Base-by-base conservation (phyloP, 1,284 basidiomycete genomes). In the Porogramme epimiltina region DNA sequence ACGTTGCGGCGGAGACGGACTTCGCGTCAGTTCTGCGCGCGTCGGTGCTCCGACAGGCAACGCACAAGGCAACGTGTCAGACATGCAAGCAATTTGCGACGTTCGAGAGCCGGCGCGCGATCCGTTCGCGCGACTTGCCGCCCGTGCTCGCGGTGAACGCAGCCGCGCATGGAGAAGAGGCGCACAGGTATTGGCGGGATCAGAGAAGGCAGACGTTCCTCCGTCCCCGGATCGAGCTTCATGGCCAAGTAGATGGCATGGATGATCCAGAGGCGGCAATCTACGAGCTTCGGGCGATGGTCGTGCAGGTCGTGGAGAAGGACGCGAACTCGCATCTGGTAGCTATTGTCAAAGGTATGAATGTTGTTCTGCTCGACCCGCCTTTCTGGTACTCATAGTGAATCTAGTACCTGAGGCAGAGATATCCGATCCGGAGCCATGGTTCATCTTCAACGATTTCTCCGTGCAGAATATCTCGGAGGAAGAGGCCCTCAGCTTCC, bases 361-460 rank as follows among this genome's bases (percentile, higher is more conserved):
- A 18, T 10, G 0, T 9, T 25, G 8, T 4, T 18, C 25, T 16
- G 4, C n/a, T 20, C 15, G 3, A 22, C 19, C 19, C n/a, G n/a
- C n/a, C 24, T 33, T 2, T 4, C 33, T 47, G 26, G 40, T 3
- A 26, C 26, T 42, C 20, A 47, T 8, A 23, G 20, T 15, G 3
- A 40, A 13, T 19, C 0, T 60, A 86, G 89, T 93, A 9, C 86
- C 89, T 0, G 82, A 86, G 45, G 82, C 82, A 2, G 81, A 87
- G 54, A 71, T 71, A 13, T 59, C 69, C 3, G 70, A 75, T 8
- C 62, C 62, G 2, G 70, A 75, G 45, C 82, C 85, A 1, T 99
- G 96, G 96, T 88, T 91, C 65, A 73, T 99, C 52, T 99, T 99
- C 82, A 99, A 99, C 66, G 96, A 99, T 68, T 99, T 99, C 66